A percentile compares a stretch with the other conserved stretches of the same genome.
Conservation (phyloP, 2,329 filamentous ascomycete genomes). For the Penicillium fuscoglaucum region DNA sequence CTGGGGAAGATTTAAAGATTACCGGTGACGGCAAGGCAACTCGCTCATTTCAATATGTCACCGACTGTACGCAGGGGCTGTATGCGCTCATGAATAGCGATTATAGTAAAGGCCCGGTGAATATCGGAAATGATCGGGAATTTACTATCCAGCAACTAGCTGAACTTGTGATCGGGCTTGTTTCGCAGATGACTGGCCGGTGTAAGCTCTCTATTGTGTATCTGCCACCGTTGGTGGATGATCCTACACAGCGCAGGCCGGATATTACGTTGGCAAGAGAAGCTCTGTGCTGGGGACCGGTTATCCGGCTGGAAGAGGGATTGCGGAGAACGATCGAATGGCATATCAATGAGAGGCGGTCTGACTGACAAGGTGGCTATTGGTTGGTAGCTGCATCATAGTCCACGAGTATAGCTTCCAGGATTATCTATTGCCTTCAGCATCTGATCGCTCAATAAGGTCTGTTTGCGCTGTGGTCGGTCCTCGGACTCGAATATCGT, state of each 20-base stretch:
- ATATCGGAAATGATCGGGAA: slow-evolving; percentile 35
- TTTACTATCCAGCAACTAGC: slow-evolving; percentile 33
- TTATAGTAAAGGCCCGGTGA: slow-evolving; percentile 28
- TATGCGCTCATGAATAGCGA: slow-evolving; percentile 32
- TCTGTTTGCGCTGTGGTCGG: not conserved
- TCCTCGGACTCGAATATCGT: not conserved
- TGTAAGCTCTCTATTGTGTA: slow-evolving; percentile 8
- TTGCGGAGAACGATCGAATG: slow-evolving; percentile 29
- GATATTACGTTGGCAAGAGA: slow-evolving; percentile 31
- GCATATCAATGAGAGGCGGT: slow-evolving; percentile 11
- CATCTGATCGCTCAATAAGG: not conserved
- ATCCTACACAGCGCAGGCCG: slow-evolving; percentile 20
- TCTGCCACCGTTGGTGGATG: slow-evolving; percentile 4
- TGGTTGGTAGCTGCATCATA: not conserved
- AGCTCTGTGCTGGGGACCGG: slow-evolving; percentile 28
- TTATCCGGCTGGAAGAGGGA: slow-evolving; percentile 24
- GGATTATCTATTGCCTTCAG: not conserved
- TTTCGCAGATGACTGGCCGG: slow-evolving; percentile 10
- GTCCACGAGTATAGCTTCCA: not conserved
- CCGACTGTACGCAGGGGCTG: slow-evolving; percentile 33
- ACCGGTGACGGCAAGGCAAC: slow-evolving; percentile 35
- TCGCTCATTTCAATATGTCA: slow-evolving; percentile 35
- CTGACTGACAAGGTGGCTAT: not conserved
- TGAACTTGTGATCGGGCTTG: slow-evolving; percentile 24
- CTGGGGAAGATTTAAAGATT: slow-evolving; percentile 27